These are phyloP conservation scores for Mucor mucedo DNA, from an alignment of 371 early-diverging fungal species.

Conservation along the genomic window DNA sequence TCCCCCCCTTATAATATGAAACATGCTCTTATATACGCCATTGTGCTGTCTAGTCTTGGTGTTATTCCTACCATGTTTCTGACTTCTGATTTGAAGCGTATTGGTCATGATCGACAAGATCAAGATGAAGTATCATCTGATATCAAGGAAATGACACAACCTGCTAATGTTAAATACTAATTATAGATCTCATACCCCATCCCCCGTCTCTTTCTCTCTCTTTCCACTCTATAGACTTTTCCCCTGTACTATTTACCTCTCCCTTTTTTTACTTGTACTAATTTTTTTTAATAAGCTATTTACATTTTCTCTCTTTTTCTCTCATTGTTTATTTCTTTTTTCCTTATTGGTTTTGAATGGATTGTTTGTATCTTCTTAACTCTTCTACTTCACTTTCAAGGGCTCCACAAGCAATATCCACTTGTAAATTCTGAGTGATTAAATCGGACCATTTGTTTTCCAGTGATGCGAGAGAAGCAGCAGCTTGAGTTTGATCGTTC, in stretches of 20 bases:
- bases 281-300: conserved; percentile 6
- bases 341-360: conserved; percentile 5
- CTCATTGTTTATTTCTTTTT: not conserved
- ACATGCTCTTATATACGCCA: conserved; percentile 34
- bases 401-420: conserved; percentile 63
- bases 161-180: not conserved
- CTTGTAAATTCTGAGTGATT: conserved; percentile 63
- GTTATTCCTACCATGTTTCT: conserved; percentile 41
- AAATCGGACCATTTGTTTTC: conserved; percentile 69
- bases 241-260: not conserved
- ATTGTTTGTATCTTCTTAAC: conserved; percentile 47
- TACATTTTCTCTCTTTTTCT: conserved; percentile 7
- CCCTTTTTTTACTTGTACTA: conserved; percentile 2
- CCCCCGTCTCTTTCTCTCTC: not conserved
- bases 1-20: conserved; percentile 41
- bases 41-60: conserved; percentile 27
- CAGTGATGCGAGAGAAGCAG: conserved; percentile 56
- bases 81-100: conserved; percentile 35
- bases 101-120: conserved; percentile 2
- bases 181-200: not conserved
- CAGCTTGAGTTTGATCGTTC: conserved; percentile 68
- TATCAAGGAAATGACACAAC: not conserved
- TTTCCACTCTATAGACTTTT: not conserved
- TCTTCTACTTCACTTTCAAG: conserved; percentile 59
- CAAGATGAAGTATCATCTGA: not conserved